Conservation (phyloP, 768 basidiomycete genomes). For the Porphyrellus cyaneotinctus region DNA sequence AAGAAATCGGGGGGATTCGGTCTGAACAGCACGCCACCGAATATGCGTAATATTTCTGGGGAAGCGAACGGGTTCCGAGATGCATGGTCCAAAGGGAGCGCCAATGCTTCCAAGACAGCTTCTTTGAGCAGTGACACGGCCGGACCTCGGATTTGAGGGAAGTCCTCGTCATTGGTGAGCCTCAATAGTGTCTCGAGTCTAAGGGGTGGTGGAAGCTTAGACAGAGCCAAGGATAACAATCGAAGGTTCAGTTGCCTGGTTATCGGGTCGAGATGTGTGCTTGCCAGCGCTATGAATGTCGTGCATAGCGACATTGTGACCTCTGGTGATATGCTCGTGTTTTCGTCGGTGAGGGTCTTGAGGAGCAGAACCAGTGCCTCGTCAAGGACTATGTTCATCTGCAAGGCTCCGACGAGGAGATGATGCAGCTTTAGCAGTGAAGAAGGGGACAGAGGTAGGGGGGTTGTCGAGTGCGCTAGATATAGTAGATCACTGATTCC, state of each 20-base stretch:
- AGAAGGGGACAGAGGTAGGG: conserved; percentile 12
- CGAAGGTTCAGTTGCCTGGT: conserved; percentile 61
- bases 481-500: conserved; percentile 30
- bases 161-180: conserved; percentile 44
- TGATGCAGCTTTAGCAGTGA: conserved; percentile 33
- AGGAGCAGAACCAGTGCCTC: conserved; percentile 59
- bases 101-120: conserved; percentile 50
- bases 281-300: conserved; percentile 53
- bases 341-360: conserved; percentile 8
- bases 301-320: conserved; percentile 45
- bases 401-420: conserved; percentile 46
- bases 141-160: conserved; percentile 66
- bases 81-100: conserved; percentile 21
- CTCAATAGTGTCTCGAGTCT: conserved; percentile 55
- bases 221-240: conserved; percentile 50
- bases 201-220: conserved; percentile 42
- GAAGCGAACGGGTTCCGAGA: conserved; percentile 48
- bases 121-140: conserved; percentile 69
- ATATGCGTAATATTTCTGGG: conserved; percentile 48
- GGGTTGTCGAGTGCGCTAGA: conserved; percentile 18
- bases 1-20: conserved; percentile 56
- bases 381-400: conserved; percentile 52
- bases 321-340: conserved; percentile 37
- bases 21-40: conserved; percentile 58
- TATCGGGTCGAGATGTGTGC: conserved; percentile 55